A percentile compares a stretch with the other conserved stretches of the same genome.
Evolutionary conservation across 2,329 filamentous ascomycete genomes (phyloP).

Genomic region (Talaromyces funiculosus): DNA sequence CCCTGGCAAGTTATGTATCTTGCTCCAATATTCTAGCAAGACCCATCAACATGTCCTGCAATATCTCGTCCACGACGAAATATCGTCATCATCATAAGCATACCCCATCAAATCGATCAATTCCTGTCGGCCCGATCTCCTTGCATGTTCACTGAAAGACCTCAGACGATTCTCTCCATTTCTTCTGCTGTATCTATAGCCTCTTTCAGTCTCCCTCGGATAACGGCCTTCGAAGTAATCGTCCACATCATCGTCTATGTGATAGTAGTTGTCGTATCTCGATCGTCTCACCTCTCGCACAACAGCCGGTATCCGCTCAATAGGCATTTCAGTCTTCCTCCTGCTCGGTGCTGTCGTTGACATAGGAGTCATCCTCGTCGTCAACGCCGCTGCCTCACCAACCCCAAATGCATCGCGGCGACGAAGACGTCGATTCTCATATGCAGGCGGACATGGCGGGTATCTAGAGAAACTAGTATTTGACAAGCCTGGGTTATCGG

Average conservation of each 20-base stretch:
- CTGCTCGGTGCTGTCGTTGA: neutral
- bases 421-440: conserved; percentile 1
- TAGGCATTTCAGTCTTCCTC: neutral
- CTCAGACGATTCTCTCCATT: conserved; percentile 1
- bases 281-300: neutral
- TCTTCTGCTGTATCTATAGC: conserved; percentile 4
- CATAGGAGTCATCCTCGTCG: neutral
- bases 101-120: conserved; percentile 8
- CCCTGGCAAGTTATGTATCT: neutral
- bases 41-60: neutral
- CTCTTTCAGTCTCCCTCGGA: neutral
- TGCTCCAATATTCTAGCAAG: neutral
- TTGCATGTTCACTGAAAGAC: conserved; percentile 11
- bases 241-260: neutral
- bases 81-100: conserved; percentile 5
- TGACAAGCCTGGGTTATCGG: neutral
- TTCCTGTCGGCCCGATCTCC: conserved; percentile 1
- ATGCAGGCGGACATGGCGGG: conserved; percentile 3
- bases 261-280: conserved; percentile 1
- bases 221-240: neutral
- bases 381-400: neutral
- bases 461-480: neutral
- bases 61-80: conserved; percentile 4
- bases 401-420: conserved; percentile 4
- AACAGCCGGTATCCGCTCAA: conserved; percentile 6